Conservation (phyloP, 345 rosid species). For the Populus ilicifolia region DNA sequence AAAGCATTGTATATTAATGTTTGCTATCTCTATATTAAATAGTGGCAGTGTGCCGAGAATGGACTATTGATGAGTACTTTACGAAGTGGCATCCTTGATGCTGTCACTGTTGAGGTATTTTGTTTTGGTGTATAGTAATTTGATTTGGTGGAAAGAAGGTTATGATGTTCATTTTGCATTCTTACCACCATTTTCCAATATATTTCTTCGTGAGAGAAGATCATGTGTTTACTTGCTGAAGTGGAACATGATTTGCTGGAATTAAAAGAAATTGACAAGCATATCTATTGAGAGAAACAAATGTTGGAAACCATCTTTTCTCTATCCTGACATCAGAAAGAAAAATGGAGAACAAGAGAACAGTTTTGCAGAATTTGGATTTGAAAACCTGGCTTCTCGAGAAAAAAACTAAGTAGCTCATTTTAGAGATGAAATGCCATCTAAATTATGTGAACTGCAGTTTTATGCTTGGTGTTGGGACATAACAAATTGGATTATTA, state of each 20-base stretch:
- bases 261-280: background rate
- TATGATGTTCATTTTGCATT: background rate
- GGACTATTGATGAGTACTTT: background rate
- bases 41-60: background rate
- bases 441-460: background rate
- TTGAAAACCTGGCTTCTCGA: background rate
- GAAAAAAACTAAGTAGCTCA: background rate
- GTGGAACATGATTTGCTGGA: background rate
- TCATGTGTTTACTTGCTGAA: background rate
- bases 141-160: background rate
- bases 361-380: background rate
- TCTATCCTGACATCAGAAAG: background rate
- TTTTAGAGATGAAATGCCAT: too few species aligned
- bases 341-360: background rate
- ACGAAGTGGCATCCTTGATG: background rate
- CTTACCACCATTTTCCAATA: background rate
- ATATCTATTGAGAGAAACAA: background rate
- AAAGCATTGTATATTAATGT: background rate
- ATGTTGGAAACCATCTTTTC: background rate
- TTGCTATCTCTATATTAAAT: background rate
- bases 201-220: background rate
- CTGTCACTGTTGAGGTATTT: background rate
- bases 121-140: background rate
- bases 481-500: background rate
- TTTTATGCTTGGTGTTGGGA: background rate